A percentile compares a stretch with the other conserved stretches of the same genome.
These are phyloP conservation scores for Starmerella vitae DNA, from an alignment of 805 yeast species.

Conservation along the genomic window DNA sequence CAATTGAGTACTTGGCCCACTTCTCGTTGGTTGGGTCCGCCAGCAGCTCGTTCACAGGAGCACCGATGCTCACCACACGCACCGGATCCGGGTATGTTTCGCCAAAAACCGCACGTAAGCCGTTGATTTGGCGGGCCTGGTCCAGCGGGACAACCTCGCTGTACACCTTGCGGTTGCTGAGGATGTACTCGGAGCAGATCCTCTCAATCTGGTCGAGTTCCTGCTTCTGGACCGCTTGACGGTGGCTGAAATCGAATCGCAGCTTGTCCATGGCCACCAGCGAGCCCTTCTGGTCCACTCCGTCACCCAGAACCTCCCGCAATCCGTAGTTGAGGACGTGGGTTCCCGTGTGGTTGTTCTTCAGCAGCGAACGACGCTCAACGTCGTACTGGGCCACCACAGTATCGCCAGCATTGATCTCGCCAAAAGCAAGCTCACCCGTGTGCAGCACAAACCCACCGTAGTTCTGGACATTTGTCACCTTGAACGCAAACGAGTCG, in stretches of 20 bases:
- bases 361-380: slow-evolving; percentile 86
- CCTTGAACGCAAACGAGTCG: slow-evolving; percentile 63
- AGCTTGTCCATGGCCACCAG: slow-evolving; percentile 89
- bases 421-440: slow-evolving; percentile 70
- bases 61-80: slow-evolving; percentile 92
- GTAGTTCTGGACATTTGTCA: slow-evolving; percentile 79
- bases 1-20: slow-evolving; percentile 73
- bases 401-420: slow-evolving; percentile 48
- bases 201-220: slow-evolving; percentile 68
- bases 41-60: slow-evolving; percentile 68
- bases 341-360: slow-evolving; percentile 97
- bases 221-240: slow-evolving; percentile 58
- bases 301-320: slow-evolving; percentile 72
- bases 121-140: slow-evolving; percentile 58
- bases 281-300: slow-evolving; percentile 92
- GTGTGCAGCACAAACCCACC: slow-evolving; percentile 95
- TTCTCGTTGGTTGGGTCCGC: slow-evolving; percentile 53
- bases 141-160: slow-evolving; percentile 70
- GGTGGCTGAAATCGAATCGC: slow-evolving; percentile 92
- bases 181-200: slow-evolving; percentile 58
- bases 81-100: slow-evolving; percentile 99
- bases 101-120: slow-evolving; percentile 96
- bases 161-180: slow-evolving; percentile 56
- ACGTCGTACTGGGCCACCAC: slow-evolving; percentile 85
- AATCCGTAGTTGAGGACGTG: slow-evolving; percentile 85